Conservation (phyloP, 1,139 yeast genomes). For the Yamadazyma spencermartinsiae region DNA sequence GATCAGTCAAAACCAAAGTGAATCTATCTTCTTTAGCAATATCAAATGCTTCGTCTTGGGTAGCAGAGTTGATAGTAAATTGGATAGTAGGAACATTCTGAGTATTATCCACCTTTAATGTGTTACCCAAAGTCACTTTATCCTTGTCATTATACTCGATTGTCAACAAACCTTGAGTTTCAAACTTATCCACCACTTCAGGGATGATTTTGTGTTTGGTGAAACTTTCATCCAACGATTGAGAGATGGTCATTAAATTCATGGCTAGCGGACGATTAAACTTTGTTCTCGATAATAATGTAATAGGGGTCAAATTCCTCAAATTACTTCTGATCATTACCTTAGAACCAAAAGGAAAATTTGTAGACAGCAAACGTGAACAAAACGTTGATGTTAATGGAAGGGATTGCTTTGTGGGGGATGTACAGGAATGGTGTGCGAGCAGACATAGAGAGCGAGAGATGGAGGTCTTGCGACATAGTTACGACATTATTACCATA, state of each 20-base stretch:
- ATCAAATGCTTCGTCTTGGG: conserved; percentile 33
- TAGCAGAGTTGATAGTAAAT: conserved; percentile 57
- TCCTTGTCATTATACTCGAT: conserved; percentile 51
- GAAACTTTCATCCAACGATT: conserved; percentile 62
- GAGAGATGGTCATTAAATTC: conserved; percentile 60
- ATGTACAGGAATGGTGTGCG: too few species aligned
- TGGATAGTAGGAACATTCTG: conserved; percentile 66
- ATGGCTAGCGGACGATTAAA: conserved; percentile 10
- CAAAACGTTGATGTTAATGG: neutral
- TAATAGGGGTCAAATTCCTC: neutral
- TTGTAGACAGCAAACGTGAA: too few species aligned
- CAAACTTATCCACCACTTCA: conserved; percentile 54
- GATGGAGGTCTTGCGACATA: too few species aligned
- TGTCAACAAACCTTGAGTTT: conserved; percentile 46
- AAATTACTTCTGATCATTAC: conserved; percentile 3
- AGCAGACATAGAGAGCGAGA: too few species aligned
- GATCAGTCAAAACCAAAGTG: conserved; percentile 81
- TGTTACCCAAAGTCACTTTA: conserved; percentile 81
- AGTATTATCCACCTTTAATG: conserved; percentile 62
- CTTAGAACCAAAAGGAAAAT: neutral
- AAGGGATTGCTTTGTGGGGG: too few species aligned
- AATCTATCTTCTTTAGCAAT: conserved; percentile 54
- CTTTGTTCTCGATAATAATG: conserved; percentile 1
- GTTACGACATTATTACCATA: too few species aligned
- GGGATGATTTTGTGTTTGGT: conserved; percentile 62